These are phyloP conservation scores for Penicillium sumatraense DNA, from an alignment of 2,329 filamentous ascomycete genomes.

Conservation along the genomic window DNA sequence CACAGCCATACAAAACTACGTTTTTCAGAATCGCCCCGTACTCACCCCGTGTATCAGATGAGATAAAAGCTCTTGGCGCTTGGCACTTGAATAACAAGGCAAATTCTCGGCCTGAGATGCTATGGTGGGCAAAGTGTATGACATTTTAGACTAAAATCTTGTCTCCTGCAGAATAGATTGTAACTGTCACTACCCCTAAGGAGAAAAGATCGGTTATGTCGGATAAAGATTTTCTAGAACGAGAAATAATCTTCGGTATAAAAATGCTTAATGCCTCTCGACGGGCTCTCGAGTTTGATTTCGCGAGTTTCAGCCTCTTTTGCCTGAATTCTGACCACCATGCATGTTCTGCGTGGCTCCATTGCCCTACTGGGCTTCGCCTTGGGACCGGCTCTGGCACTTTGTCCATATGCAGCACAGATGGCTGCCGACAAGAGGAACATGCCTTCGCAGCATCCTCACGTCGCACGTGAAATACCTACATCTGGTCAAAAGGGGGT, in stretches of 20 bases:
- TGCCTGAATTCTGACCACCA: neutral
- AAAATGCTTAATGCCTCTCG: neutral
- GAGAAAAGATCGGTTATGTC: neutral
- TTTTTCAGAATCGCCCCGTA: neutral
- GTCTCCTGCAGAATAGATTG: neutral
- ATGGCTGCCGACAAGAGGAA: conserved; percentile 7
- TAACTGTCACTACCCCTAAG: neutral
- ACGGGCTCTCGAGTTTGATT: neutral
- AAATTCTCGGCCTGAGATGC: neutral
- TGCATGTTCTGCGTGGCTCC: neutral
- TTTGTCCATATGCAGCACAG: conserved; percentile 11
- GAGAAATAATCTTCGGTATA: neutral
- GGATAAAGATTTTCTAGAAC: neutral
- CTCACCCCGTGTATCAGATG: neutral
- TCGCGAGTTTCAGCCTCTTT: neutral
- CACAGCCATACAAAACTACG: neutral
- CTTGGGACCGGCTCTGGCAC: conserved; percentile 1
- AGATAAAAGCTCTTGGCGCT: neutral
- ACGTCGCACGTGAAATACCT: neutral
- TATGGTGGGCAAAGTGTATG: neutral
- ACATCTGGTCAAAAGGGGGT: conserved; percentile 1
- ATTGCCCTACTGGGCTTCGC: conserved; percentile 4
- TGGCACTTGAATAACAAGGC: neutral
- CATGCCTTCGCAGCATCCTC: neutral
- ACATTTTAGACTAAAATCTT: neutral